Evolutionary conservation across 2,329 filamentous ascomycete genomes (phyloP), one percentile per base, ranked within the genome.

Genomic region (Aspergillus ustus): DNA sequence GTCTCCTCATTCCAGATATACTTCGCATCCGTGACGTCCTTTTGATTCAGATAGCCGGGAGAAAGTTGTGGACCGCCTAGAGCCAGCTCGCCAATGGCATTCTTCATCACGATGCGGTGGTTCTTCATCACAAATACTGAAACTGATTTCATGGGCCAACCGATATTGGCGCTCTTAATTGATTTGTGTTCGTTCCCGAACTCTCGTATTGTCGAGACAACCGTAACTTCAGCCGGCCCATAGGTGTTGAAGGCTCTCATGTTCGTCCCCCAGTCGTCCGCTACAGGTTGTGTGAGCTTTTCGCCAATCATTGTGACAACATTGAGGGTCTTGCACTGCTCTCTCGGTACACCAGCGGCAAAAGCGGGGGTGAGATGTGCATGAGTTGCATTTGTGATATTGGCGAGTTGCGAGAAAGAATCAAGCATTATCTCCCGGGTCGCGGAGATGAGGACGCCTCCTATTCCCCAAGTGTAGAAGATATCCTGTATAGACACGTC

Each of bases 401-500:
- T 74, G 20, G 70, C 64, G 19, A 75, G 65, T 19, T 66, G 63
- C 0, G 69, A 31, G 37, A 73, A 73, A 2, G 70, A 70, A 11
- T 69, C 66, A 7, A 76, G 68, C 65, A 73, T 70, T 28, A 73
- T 65, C 31, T 73, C 70, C 55, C 68, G 63, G 4, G 70, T 65
- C 7, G 66, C 69, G 31, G 70, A 69, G 25, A 73, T 70, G 6
- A 74, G 56, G 9, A 67, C 66, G 40, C 71, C 71, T 34, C 71
- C 72, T 5, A 71, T 6, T 1, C 67, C 65, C 72, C 72, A 74
- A 1, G 72, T 70, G 52, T 72, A 74, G 61, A 74, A 74, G 20
- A 74, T 57, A 58, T 76, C 73, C 51, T 75, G 72, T 17, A 76
- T 69, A 19, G 76, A 80, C 11, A 78, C 77, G 60, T 80, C 77